Base-by-base conservation (phyloP, 164 flowering plant species). In the Chimonanthus praecox region DNA sequence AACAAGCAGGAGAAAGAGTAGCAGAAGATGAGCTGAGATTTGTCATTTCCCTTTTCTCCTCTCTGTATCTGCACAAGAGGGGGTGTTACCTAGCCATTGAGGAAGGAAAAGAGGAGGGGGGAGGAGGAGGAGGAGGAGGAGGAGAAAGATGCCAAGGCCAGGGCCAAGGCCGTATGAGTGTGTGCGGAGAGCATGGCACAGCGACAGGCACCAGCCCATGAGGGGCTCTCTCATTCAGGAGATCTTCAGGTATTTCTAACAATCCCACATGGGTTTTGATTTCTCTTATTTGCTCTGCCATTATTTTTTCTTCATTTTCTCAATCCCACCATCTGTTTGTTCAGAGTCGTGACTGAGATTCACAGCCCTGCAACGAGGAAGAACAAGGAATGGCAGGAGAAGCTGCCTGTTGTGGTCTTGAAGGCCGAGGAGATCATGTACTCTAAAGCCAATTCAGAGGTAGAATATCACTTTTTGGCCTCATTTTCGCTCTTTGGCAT, bases 401-500 rank as follows among this genome's bases (percentile, higher is more conserved):
- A 95, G 81, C 86, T 95, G 5, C 99, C 97, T 64, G 54, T 85
- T 72, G 99, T 95, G 48, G 97, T 95, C 18, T 78, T 93, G 68
- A 95, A 86, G 86, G 94, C 97, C 16, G 99, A 95, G 81, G 97
- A 95, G 78, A 93, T 95, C 73, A 88, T 95, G 90, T 95, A 93
- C 77, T 95, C 98, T 76, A 93, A 95, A 78, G 99, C 98, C 76
- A 95, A 93, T 86, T 88, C 99, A 15, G 97, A 95, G 97, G 99
- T 95, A 58, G 44, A 9, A 3, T 68, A 65, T 18, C 11, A 49
- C 33, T 21, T 43, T 43, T 49, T 6, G 2, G 33, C 33, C 70
- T 18, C 61, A 51, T 51, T 69, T 64, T 6, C 16, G 6, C 3
- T 43, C 71, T 20, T 54, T 67, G 45, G 49, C 63, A 33, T 72